phyloP scores from a whole-genome alignment of 345 rosid genomes.

The Pistacia integerrima region DNA sequence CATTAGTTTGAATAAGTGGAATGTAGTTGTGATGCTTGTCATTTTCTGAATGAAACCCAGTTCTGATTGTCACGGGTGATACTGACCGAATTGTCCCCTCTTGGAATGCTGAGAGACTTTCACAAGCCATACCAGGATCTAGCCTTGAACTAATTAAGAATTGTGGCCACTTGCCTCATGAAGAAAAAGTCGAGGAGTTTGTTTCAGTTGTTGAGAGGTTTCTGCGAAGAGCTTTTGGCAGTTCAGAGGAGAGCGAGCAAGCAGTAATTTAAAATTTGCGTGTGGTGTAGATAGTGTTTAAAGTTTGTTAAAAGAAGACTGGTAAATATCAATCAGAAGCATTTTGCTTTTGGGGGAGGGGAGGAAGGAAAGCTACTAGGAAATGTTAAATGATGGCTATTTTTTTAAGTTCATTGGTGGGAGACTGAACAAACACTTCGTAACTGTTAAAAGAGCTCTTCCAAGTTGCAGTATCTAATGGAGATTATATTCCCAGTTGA shows the following conservation, averaged over 20 bases:
- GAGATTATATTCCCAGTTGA: neutral
- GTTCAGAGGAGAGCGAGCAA: conserved; percentile 34
- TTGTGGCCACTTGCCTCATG: conserved; percentile 92
- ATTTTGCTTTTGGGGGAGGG: neutral
- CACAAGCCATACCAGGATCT: conserved; percentile 73
- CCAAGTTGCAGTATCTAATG: neutral
- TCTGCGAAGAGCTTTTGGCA: conserved; percentile 52
- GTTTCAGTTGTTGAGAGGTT: conserved; percentile 64
- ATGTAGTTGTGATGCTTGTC: conserved; percentile 15
- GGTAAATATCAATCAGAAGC: neutral
- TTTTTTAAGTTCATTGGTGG: neutral
- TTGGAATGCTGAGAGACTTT: conserved; percentile 82
- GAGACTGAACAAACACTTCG: neutral
- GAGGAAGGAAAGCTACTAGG: neutral
- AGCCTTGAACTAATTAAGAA: conserved; percentile 62
- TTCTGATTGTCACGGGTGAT: conserved; percentile 81
- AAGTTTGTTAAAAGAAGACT: neutral
- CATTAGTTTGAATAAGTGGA: neutral
- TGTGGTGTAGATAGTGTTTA: no score
- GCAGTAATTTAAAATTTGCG: conserved; percentile 17
- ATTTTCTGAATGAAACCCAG: conserved; percentile 29
- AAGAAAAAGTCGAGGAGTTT: conserved; percentile 86
- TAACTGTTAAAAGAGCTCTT: neutral
- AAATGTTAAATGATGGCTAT: neutral
- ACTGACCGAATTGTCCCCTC: conserved; percentile 82